Evolutionary conservation across 768 basidiomycete species (phyloP), one percentile per base, ranked within the genome.

Genomic region (Rhodotorula graminis): DNA sequence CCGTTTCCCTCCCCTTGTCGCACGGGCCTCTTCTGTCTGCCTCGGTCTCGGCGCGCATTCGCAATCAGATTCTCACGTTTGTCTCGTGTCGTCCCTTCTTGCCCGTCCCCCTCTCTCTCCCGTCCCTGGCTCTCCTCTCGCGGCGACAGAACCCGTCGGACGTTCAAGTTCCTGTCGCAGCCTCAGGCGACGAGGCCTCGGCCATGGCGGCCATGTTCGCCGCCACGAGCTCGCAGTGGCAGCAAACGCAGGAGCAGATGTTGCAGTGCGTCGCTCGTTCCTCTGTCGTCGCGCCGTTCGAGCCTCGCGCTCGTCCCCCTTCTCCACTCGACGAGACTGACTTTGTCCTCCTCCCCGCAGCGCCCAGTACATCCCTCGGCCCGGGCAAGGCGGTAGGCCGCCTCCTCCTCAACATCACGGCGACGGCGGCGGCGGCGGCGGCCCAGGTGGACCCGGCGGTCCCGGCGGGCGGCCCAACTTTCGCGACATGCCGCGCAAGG

Each of bases 181-280:
- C 82, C 40, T 84, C 85, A 56, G 85, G 87, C 61, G 95, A 96
- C 74, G 96, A 98, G 81, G 91, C 90, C 44, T 91, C 90, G n/a
- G 90, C 92, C 49, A 91, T 99, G 85, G 90, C 89, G n/a, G 94
- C 94, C 77, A 96, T 99, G 91, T 94, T 98, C 81, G 89, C 91
- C 82, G 90, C 90, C 71, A 91, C 93, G 82, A 88, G 88, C 53
- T 88, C 91, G 75, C 91, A 93, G 82, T 99, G 95, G 96, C 90
- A 96, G 84, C 91, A 94, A 86, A 90, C 93, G 80, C 93, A 97
- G 84, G 93, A 97, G 86, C 93, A 95, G 86, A 97, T 99, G 94
- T 90, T 93, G 80, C 89, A 92, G 96, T 99, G 85, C 85, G 94
- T 93, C 37, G 37, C 37, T 33, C 23, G 11, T 49, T 33, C 42